Conservation (phyloP, 345 rosid species). For the Eucalyptus regnans region DNA sequence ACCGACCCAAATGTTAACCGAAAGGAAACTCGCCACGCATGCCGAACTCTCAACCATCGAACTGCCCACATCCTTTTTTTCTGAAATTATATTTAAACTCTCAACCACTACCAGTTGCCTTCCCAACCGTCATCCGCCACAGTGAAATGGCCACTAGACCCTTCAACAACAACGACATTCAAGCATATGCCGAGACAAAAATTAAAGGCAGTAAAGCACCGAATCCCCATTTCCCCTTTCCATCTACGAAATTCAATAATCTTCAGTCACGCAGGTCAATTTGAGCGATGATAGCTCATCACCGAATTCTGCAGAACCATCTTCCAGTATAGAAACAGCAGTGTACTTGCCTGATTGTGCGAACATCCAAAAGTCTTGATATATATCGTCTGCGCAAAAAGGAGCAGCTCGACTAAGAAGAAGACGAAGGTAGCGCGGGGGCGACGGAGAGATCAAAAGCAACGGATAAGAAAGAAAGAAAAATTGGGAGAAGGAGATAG, state of each 20-base stretch:
- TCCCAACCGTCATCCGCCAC: neutral
- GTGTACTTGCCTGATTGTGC: constrained; percentile 66
- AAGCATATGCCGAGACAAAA: neutral
- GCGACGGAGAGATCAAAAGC: neutral
- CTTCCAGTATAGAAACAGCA: neutral
- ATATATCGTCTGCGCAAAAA: constrained; percentile 46
- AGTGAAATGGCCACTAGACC: neutral
- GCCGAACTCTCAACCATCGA: neutral
- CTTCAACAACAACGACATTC: neutral
- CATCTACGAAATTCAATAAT: neutral
- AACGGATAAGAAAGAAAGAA: neutral
- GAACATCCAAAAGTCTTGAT: constrained; percentile 96
- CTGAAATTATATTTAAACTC: neutral
- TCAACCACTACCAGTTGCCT: neutral
- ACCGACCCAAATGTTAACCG: neutral
- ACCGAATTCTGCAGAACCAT: neutral
- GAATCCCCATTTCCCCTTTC: neutral
- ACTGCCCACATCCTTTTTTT: neutral
- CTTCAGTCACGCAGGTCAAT: neutral
- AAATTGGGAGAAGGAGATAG: neutral
- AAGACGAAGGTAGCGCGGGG: neutral
- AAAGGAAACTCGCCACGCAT: neutral
- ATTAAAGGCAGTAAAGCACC: neutral
- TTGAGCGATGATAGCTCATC: neutral
- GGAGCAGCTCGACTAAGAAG: neutral